Percentiles rank a stretch among this genome's conserved stretches.
Evolutionary conservation across 352 stramenopile species (phyloP).

Genomic region (Phytophthora fragariaefolia): DNA sequence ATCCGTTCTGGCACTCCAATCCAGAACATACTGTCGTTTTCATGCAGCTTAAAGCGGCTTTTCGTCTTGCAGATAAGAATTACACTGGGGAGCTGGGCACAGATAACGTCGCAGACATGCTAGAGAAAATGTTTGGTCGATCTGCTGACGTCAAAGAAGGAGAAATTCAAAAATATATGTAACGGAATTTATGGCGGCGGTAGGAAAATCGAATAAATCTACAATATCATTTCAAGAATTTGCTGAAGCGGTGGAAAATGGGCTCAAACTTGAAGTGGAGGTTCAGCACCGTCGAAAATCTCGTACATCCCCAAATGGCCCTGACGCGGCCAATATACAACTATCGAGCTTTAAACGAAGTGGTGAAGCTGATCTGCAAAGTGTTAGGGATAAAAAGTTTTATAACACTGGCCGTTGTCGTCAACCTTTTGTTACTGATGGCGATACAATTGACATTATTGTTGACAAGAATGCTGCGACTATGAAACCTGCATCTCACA

Average conservation of each 20-base stretch:
- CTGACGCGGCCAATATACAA: neutral
- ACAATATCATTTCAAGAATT: neutral
- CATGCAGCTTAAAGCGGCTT: neutral
- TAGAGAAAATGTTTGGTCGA: neutral
- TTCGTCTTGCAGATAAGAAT: neutral
- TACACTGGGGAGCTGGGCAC: neutral
- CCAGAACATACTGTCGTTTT: neutral
- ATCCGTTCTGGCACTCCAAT: neutral
- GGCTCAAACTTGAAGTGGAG: neutral
- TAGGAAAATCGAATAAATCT: neutral
- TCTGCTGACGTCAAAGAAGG: neutral
- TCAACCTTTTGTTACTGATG: too few species aligned
- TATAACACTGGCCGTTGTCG: too few species aligned
- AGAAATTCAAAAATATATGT: neutral
- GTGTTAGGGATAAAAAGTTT: too few species aligned
- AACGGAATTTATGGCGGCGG: neutral
- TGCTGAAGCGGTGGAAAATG: neutral
- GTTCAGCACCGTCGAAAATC: neutral
- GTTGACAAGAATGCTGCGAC: neutral
- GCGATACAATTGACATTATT: too few species aligned
- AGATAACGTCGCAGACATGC: neutral
- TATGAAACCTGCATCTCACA: too few species aligned
- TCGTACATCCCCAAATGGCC: neutral
- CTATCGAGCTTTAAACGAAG: neutral
- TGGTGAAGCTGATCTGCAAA: neutral